A percentile compares a stretch with the other conserved stretches of the same genome.
Conservation (phyloP, 306 rosid species). For the Glycine soja region DNA sequence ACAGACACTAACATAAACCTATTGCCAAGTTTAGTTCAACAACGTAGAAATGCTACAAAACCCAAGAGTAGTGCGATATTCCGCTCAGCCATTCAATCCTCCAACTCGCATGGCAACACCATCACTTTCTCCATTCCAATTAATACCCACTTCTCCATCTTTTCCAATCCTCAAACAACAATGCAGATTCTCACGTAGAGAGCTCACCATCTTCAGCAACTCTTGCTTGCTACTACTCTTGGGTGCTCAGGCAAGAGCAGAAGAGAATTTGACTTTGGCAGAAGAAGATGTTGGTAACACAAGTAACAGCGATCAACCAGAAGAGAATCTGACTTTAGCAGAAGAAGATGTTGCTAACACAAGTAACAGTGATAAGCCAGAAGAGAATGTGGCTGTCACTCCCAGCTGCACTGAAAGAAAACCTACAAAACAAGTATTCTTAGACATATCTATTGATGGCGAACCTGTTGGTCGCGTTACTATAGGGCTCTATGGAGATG, state of each 20-base stretch:
- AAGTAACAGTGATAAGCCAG: slow-evolving; percentile 26
- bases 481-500: slow-evolving; percentile 70
- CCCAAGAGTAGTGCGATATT: slow-evolving; percentile 53
- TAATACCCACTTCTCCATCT: slow-evolving; percentile 46
- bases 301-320: slow-evolving; percentile 29
- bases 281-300: slow-evolving; percentile 32
- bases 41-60: slow-evolving; percentile 64
- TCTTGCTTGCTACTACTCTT: slow-evolving; percentile 70
- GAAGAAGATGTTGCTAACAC: slow-evolving; percentile 42
- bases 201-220: slow-evolving; percentile 64
- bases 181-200: slow-evolving; percentile 71
- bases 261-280: slow-evolving; percentile 45
- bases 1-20: slow-evolving; percentile 34
- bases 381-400: slow-evolving; percentile 38
- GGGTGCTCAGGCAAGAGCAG: slow-evolving; percentile 55
- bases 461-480: slow-evolving; percentile 74
- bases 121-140: slow-evolving; percentile 53
- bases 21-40: not conserved
- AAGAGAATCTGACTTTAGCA: slow-evolving; percentile 33
- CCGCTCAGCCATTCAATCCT: slow-evolving; percentile 55
- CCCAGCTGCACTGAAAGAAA: slow-evolving; percentile 57
- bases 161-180: slow-evolving; percentile 57
- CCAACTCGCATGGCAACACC: slow-evolving; percentile 41
- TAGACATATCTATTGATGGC: slow-evolving; percentile 75
- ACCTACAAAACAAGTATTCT: slow-evolving; percentile 66